phyloP scores from a whole-genome alignment of 768 basidiomycete genomes.

The Leccinum pellstonianum region DNA sequence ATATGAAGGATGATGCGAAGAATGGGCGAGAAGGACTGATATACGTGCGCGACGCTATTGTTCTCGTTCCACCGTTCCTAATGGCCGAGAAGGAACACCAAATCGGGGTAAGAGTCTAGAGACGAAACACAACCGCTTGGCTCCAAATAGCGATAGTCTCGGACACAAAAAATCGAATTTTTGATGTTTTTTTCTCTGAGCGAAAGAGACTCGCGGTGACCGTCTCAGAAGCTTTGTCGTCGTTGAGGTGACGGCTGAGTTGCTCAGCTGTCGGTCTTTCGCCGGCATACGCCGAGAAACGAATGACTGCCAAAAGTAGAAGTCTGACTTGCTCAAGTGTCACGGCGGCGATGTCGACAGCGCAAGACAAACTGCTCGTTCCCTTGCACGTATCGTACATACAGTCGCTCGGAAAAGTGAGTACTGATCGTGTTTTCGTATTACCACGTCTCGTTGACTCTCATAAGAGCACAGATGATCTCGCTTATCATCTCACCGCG shows the following conservation, averaged over 20 bases:
- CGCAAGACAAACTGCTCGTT: slow-evolving; percentile 36
- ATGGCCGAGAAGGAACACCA: slow-evolving; percentile 10
- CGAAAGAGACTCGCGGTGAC: neutral
- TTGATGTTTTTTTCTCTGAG: neutral
- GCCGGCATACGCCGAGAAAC: slow-evolving; percentile 25
- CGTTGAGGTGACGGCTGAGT: slow-evolving; percentile 14
- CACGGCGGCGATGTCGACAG: slow-evolving; percentile 11
- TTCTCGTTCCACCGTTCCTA: slow-evolving; percentile 12
- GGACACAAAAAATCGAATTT: neutral
- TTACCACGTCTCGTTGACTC: slow-evolving; percentile 1
- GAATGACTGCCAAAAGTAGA: slow-evolving; percentile 6
- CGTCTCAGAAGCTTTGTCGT: slow-evolving; percentile 6
- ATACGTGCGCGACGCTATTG: slow-evolving; percentile 13
- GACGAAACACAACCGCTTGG: slow-evolving; percentile 3
- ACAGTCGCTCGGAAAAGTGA: slow-evolving; percentile 67
- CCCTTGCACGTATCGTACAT: slow-evolving; percentile 75
- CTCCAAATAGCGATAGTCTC: slow-evolving; percentile 1
- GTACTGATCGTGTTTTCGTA: slow-evolving; percentile 4
- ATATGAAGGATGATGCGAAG: neutral
- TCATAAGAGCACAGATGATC: slow-evolving; percentile 73
- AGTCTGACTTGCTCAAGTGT: neutral
- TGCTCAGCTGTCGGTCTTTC: slow-evolving; percentile 8
- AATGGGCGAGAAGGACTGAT: neutral
- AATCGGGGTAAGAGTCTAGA: slow-evolving; percentile 20
- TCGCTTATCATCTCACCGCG: slow-evolving; percentile 85